Conservation (phyloP, 306 rosid species). For the Rosa lucieae region DNA sequence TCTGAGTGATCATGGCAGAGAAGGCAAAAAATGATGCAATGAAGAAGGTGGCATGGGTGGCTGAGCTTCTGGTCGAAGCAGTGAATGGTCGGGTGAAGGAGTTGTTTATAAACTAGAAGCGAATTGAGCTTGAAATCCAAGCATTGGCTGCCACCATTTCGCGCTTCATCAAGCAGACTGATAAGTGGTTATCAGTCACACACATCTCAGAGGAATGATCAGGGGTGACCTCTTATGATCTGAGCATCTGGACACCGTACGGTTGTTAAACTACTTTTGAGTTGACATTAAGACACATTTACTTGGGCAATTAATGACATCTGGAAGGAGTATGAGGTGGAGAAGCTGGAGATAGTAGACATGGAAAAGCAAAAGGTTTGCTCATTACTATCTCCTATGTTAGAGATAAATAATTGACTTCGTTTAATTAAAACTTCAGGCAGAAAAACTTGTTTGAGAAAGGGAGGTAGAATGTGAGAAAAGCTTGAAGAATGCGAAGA, state of each 20-base stretch:
- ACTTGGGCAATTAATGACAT: conserved; percentile 85
- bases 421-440: no score
- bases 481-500: conserved; percentile 62
- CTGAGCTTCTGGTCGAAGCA: conserved; percentile 69
- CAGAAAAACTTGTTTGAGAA: no score
- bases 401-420: not conserved
- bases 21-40: conserved; percentile 65
- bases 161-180: conserved; percentile 65
- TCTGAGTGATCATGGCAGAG: conserved; percentile 36
- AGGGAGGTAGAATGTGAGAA: conserved; percentile 52
- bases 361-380: conserved; percentile 79
- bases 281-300: conserved; percentile 33
- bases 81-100: conserved; percentile 68
- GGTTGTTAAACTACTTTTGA: conserved; percentile 22
- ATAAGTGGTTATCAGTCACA: conserved; percentile 69
- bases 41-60: conserved; percentile 43
- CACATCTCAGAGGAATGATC: conserved; percentile 87
- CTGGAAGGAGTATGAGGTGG: conserved; percentile 73
- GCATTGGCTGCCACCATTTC: conserved; percentile 46
- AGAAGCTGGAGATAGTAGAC: conserved; percentile 72
- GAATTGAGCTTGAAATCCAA: conserved; percentile 69
- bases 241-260: conserved; percentile 20
- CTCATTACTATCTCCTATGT: conserved; percentile 25
- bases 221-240: conserved; percentile 43
- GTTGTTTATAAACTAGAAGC: conserved; percentile 58